Conservation (phyloP, 1,284 basidiomycete genomes). For the Moniliella sp. region DNA sequence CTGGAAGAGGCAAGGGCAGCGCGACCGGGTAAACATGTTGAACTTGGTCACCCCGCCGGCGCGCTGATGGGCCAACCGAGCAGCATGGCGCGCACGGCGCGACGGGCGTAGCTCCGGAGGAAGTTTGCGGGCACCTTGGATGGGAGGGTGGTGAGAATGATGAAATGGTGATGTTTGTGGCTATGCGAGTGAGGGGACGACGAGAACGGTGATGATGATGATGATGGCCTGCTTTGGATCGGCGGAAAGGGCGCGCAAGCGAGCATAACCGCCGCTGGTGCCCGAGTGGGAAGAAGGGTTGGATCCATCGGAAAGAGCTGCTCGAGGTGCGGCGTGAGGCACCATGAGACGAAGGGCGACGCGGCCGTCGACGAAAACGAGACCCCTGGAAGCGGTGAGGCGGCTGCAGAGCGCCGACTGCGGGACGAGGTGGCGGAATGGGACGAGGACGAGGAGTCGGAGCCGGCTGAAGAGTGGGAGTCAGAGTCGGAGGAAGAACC, state of each 20-base stretch:
- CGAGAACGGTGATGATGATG: background rate
- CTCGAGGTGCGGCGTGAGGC: background rate
- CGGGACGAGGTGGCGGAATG: conserved; percentile 2
- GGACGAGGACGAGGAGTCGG: conserved; percentile 5
- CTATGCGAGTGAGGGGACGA: background rate
- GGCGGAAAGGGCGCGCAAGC: background rate
- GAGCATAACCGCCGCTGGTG: background rate
- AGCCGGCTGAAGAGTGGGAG: background rate
- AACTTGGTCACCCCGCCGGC: conserved; percentile 30
- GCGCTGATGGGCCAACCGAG: conserved; percentile 15
- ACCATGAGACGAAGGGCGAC: background rate
- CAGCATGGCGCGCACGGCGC: conserved; percentile 25
- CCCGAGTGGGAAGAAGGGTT: background rate
- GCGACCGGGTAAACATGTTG: conserved; percentile 23
- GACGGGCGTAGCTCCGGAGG: conserved; percentile 12
- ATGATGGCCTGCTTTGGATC: background rate
- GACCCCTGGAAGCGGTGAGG: background rate
- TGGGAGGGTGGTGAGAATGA: background rate
- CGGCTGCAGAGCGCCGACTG: conserved; percentile 2
- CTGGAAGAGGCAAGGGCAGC: conserved; percentile 6
- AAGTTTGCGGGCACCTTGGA: background rate
- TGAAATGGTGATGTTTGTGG: background rate
- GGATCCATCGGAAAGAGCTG: background rate
- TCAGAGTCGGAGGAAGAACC: conserved; percentile 1
- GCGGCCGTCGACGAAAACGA: background rate